phyloP scores from a whole-genome alignment of 139 green algal genomes.

The Marvania coccoides region DNA sequence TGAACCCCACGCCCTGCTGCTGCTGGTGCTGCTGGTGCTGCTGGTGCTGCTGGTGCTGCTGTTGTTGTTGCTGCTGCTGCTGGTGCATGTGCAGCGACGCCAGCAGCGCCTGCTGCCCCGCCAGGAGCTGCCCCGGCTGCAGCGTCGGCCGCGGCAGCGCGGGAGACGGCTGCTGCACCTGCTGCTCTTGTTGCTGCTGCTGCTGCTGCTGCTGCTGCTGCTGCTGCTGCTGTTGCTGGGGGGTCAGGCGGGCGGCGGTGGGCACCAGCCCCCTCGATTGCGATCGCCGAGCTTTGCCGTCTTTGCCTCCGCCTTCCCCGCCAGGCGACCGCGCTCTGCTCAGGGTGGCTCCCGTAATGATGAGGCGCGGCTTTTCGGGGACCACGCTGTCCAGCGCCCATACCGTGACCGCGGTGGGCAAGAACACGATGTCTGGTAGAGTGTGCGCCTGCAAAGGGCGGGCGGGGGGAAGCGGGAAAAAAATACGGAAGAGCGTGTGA shows the following conservation, averaged over 20 bases:
- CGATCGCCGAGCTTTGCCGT: neutral
- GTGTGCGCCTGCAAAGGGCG: slow-evolving; percentile 1
- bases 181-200: neutral
- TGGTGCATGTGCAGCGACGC: neutral
- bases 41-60: slow-evolving; percentile 8
- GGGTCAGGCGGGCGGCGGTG: too few species aligned
- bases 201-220: neutral
- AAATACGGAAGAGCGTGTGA: too few species aligned
- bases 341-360: neutral
- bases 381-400: slow-evolving; percentile 12
- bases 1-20: neutral
- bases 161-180: neutral
- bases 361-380: slow-evolving; percentile 10
- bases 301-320: neutral
- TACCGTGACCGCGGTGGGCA: neutral
- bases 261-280: neutral
- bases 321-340: too few species aligned
- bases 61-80: neutral
- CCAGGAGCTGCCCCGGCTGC: neutral
- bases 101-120: neutral
- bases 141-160: neutral
- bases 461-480: neutral
- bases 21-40: neutral
- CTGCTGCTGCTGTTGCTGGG: neutral
- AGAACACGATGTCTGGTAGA: slow-evolving; percentile 26